These are phyloP conservation scores for Pyrenochaeta sp. DNA, from an alignment of 2,329 filamentous ascomycete species.

Conservation along the genomic window DNA sequence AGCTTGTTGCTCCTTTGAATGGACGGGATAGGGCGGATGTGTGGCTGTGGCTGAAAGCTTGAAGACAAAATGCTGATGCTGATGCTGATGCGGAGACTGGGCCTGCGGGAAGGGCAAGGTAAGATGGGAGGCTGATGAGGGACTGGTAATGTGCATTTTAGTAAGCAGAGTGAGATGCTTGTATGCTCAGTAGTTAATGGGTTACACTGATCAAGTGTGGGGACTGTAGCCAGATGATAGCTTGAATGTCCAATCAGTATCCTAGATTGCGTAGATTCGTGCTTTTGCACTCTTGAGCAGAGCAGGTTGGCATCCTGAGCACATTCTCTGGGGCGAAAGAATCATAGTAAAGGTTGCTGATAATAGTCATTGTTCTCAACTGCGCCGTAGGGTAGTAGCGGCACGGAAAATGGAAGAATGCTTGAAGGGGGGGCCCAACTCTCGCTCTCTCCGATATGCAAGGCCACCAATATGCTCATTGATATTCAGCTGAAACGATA, in stretches of 20 bases:
- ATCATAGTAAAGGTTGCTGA: not conserved
- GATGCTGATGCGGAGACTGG: not conserved
- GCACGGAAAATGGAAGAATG: not conserved
- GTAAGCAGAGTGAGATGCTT: no score
- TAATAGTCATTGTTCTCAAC: not conserved
- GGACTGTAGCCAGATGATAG: no score
- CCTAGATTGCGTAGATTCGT: no score
- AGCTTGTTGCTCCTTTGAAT: conserved; percentile 14
- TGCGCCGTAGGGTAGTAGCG: not conserved
- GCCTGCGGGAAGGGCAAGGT: conserved; percentile 5
- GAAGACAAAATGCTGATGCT: not conserved
- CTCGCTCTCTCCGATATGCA: not conserved
- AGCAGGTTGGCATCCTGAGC: not conserved
- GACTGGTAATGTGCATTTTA: not conserved
- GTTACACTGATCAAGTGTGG: no score
- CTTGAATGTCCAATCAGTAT: no score
- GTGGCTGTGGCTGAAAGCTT: conserved; percentile 1
- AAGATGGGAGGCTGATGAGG: conserved; percentile 1
- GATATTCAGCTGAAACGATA: not conserved
- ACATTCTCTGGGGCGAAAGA: not conserved
- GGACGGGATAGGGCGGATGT: not conserved
- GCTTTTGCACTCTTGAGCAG: no score
- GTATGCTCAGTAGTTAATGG: no score
- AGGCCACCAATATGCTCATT: not conserved
- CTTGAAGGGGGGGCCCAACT: no score